Evolutionary conservation across 768 basidiomycete genomes (phyloP).

Genomic region (Hortiboletus flavorubellus): DNA sequence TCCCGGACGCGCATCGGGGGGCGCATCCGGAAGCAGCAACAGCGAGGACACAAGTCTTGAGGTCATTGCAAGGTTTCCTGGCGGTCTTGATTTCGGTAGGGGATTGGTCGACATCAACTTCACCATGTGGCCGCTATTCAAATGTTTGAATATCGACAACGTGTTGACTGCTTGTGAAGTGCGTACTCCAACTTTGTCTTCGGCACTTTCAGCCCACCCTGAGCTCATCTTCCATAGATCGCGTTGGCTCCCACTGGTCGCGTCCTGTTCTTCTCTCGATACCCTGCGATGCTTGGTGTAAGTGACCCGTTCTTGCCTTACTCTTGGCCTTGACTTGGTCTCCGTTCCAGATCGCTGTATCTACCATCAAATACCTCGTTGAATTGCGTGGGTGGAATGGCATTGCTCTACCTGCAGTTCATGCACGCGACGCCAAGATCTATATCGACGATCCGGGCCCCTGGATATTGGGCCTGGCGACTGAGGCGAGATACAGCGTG

Average conservation of each 20-base stretch:
- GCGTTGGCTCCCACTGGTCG: conserved; percentile 86
- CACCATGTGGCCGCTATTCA: conserved; percentile 96
- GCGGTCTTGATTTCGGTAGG: conserved; percentile 89
- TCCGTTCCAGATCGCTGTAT: conserved; percentile 68
- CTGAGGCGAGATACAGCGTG: conserved; percentile 78
- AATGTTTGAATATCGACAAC: conserved; percentile 89
- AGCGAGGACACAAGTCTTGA: conserved; percentile 55
- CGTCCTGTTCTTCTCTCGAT: conserved; percentile 82
- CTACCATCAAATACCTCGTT: conserved; percentile 86
- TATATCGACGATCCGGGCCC: conserved; percentile 96
- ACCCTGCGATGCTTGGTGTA: conserved; percentile 89
- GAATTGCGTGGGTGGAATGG: conserved; percentile 94
- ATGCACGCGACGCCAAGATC: conserved; percentile 87
- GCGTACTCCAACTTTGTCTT: not conserved
- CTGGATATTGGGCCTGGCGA: conserved; percentile 90
- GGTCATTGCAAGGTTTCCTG: conserved; percentile 86
- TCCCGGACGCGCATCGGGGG: conserved; percentile 41
- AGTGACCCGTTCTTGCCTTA: conserved; percentile 14
- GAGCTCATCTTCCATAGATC: conserved; percentile 43
- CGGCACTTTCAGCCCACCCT: not conserved
- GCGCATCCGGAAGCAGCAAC: conserved; percentile 27
- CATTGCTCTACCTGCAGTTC: conserved; percentile 76
- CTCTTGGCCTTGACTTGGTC: not conserved
- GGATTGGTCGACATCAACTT: conserved; percentile 93
- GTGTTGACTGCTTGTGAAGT: conserved; percentile 92